Conservation (phyloP, 306 rosid species). For the Astragalus glycyphyllos region DNA sequence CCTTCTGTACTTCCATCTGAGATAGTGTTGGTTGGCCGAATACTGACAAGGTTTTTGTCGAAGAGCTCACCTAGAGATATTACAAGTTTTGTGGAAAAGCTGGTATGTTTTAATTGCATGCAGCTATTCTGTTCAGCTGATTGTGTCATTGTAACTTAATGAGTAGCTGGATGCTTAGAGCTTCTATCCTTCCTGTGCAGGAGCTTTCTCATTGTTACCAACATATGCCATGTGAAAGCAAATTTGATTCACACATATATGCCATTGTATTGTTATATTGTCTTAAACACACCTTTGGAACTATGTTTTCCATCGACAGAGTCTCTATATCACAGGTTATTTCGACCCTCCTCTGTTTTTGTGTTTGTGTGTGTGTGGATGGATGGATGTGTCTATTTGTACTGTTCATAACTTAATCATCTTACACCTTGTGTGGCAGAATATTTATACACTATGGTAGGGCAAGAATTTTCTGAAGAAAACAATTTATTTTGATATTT, state of each 20-base stretch:
- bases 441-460: slow-evolving; percentile 27
- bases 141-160: slow-evolving; percentile 29
- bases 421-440: slow-evolving; percentile 14
- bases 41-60: slow-evolving; percentile 54
- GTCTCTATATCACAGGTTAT: slow-evolving; percentile 69
- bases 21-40: slow-evolving; percentile 87
- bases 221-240: slow-evolving; percentile 60
- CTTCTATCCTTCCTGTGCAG: slow-evolving; percentile 57
- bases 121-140: slow-evolving; percentile 37
- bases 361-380: neutral
- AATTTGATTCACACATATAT: slow-evolving; percentile 81
- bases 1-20: slow-evolving; percentile 78
- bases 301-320: slow-evolving; percentile 57
- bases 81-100: slow-evolving; percentile 48
- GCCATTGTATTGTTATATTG: slow-evolving; percentile 65
- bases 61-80: slow-evolving; percentile 47
- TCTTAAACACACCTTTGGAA: slow-evolving; percentile 55
- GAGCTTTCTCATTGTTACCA: slow-evolving; percentile 76
- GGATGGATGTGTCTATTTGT: slow-evolving; percentile 15
- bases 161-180: slow-evolving; percentile 42
- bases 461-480: slow-evolving; percentile 22
- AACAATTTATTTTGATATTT: slow-evolving; percentile 25
- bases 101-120: slow-evolving; percentile 58
- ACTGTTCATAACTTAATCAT: slow-evolving; percentile 30
- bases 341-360: slow-evolving; percentile 28